These are phyloP conservation scores for Apiotrichum sp. DNA, from an alignment of 1,284 basidiomycete species.

Conservation along the genomic window DNA sequence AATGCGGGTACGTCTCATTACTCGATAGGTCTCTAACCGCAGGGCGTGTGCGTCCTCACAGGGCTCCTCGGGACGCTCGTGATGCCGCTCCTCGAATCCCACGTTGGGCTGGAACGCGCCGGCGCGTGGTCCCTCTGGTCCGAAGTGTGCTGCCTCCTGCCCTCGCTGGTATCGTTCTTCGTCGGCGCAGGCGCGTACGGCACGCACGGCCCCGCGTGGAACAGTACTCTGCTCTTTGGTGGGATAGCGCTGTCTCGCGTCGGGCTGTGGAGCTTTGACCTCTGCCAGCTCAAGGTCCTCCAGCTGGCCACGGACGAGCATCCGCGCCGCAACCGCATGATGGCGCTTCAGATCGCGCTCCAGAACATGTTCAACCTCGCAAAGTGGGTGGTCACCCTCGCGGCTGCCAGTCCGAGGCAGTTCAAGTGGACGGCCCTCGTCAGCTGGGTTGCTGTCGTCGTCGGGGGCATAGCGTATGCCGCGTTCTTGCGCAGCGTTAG, in stretches of 20 bases:
- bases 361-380: constrained; percentile 46
- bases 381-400: constrained; percentile 38
- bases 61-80: constrained; percentile 49
- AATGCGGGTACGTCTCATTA: constrained; percentile 37
- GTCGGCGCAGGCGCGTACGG: constrained; percentile 29
- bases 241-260: constrained; percentile 40
- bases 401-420: constrained; percentile 25
- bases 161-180: constrained; percentile 33
- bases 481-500: constrained; percentile 31
- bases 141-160: constrained; percentile 41
- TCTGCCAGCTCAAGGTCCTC: constrained; percentile 46
- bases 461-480: constrained; percentile 32
- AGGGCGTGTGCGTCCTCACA: constrained; percentile 47
- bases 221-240: constrained; percentile 29
- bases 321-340: constrained; percentile 44
- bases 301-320: constrained; percentile 43
- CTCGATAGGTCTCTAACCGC: neutral
- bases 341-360: constrained; percentile 46
- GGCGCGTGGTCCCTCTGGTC: constrained; percentile 50
- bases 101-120: constrained; percentile 48
- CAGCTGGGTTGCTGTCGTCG: constrained; percentile 35
- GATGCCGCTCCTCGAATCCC: constrained; percentile 48
- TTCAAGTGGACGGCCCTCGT: constrained; percentile 47
- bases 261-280: constrained; percentile 51
- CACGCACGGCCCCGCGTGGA: constrained; percentile 32